Evolutionary conservation across 768 basidiomycete species (phyloP), one percentile per base, ranked within the genome.

Genomic region (button mushroom (Agaricus bisporus)): DNA sequence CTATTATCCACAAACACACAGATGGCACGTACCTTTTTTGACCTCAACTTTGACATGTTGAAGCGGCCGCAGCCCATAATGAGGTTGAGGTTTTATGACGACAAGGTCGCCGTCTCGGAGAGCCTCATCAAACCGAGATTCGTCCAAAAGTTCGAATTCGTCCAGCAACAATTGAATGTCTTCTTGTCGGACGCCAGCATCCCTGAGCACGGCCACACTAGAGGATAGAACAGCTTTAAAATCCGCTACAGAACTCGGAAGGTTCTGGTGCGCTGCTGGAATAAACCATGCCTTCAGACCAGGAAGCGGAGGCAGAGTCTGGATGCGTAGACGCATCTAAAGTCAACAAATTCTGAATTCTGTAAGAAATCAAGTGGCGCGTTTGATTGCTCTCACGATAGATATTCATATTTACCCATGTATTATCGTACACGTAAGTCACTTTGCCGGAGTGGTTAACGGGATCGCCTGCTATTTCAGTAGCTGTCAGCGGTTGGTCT

Each of bases 391-490:
- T 38, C 7, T 41, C 3, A 20, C 12, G 37, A 17, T 47, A 6
- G 46, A n/a, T 42, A 56, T 58, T 14, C 7, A 35, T 32, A 22
- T 2, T 22, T 22, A 22, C 4, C 4, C 5, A n/a, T 37, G 6
- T 8, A 5, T 12, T n/a, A 17, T 35, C 1, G n/a, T 14, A 4
- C 9, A 22, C 15, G 28, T 20, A 54, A 32, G 85, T 86, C 85
- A 87, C 87, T 88, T 89, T 90, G 86, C 87, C 87, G 86, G 87
- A 90, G 88, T 89, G 87, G 87, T 90, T 88, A 89, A 88, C 82
- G 82, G 81, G 81, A 82, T 82, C 78, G 81, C 83, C 83, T 84
- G 82, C 82, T 84, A 85, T 58, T 25, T 17, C 17, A 45, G 42
- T 44, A 45, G 51, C 22, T 52, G 42, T n/a, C 10, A 64, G 62